phyloP scores from a whole-genome alignment of 1,284 basidiomycete species.

The Chiua sp. region DNA sequence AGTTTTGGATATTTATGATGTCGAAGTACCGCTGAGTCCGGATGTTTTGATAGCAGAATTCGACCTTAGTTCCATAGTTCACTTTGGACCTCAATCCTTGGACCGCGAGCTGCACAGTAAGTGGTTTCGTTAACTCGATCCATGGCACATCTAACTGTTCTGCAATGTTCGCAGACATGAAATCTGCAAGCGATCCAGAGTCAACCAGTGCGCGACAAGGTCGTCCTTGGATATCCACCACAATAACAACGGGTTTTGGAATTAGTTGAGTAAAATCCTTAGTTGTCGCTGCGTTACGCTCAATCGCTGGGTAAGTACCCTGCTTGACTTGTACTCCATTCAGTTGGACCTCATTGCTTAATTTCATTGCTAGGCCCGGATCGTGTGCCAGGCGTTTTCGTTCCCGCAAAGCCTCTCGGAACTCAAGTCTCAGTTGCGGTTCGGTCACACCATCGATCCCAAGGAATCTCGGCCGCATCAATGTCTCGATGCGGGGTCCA shows the following conservation, averaged over 20 bases:
- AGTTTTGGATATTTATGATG: slow-evolving; percentile 36
- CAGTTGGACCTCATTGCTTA: too few species aligned
- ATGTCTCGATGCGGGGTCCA: too few species aligned
- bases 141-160: slow-evolving; percentile 37
- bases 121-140: slow-evolving; percentile 28
- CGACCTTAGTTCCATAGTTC: slow-evolving; percentile 23
- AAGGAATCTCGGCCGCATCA: too few species aligned
- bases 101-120: slow-evolving; percentile 38
- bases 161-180: slow-evolving; percentile 43
- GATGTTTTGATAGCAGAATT: slow-evolving; percentile 39
- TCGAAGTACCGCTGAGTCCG: slow-evolving; percentile 21
- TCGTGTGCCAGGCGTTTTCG: too few species aligned
- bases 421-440: too few species aligned
- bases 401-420: too few species aligned
- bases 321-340: too few species aligned
- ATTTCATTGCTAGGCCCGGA: too few species aligned
- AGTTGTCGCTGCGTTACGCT: too few species aligned
- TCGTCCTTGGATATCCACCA: slow-evolving; percentile 39
- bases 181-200: slow-evolving; percentile 43
- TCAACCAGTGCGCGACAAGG: slow-evolving; percentile 39
- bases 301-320: too few species aligned
- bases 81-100: slow-evolving; percentile 32
- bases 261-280: too few species aligned
- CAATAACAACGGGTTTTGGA: slow-evolving; percentile 33
- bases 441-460: too few species aligned